Conservation (phyloP, 1,284 basidiomycete species). For the Gastroboletus turbinatus region DNA sequence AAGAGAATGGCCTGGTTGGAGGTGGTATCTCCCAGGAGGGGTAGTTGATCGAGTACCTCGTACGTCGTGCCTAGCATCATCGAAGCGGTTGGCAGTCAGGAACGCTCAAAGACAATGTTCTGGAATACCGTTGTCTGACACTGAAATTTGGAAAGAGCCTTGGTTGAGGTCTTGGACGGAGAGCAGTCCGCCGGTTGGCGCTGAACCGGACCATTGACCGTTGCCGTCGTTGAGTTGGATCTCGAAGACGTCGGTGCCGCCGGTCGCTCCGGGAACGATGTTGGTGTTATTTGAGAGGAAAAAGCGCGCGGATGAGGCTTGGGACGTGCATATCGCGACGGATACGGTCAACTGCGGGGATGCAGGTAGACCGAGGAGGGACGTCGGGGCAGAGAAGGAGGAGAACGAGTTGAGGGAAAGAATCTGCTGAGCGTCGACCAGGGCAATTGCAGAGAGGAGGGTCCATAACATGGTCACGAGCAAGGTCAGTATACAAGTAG, state of each 20-base stretch:
- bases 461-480: too few relatives aligned
- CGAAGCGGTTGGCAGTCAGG: constrained; percentile 1
- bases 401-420: constrained; percentile 40
- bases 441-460: background rate
- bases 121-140: constrained; percentile 52
- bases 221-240: constrained; percentile 50
- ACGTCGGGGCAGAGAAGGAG: constrained; percentile 28
- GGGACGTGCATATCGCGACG: constrained; percentile 54
- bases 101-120: background rate
- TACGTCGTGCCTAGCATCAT: constrained; percentile 38
- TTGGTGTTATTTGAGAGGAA: constrained; percentile 55
- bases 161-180: constrained; percentile 44
- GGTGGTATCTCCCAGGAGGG: constrained; percentile 77
- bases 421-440: constrained; percentile 19
- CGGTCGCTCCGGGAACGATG: constrained; percentile 41
- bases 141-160: constrained; percentile 54
- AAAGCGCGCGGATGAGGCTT: constrained; percentile 44
- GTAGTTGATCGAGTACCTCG: constrained; percentile 42
- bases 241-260: constrained; percentile 49
- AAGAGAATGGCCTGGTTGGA: constrained; percentile 74
- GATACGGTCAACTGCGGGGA: constrained; percentile 50
- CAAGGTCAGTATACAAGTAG: too few relatives aligned
- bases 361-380: constrained; percentile 42
- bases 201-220: constrained; percentile 54
- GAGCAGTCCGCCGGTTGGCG: constrained; percentile 48